A percentile compares a stretch with the other conserved stretches of the same genome.
phyloP scores from a whole-genome alignment of 768 basidiomycete genomes.

The Psilocybe cyanescens region DNA sequence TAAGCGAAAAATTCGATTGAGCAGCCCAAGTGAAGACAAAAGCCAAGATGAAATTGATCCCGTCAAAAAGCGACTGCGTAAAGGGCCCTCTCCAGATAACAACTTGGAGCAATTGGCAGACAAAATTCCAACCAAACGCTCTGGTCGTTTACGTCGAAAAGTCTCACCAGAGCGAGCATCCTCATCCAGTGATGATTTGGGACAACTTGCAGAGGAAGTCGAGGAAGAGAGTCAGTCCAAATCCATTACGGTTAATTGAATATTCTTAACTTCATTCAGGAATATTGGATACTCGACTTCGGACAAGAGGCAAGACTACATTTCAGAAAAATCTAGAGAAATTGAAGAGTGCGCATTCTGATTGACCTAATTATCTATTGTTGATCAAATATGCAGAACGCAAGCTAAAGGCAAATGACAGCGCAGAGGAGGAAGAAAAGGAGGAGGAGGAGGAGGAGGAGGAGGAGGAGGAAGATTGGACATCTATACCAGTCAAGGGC shows the following conservation, averaged over 20 bases:
- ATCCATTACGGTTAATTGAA: neutral
- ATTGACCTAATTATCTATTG: neutral
- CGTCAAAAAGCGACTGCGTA: constrained; percentile 11
- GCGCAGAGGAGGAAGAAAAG: neutral
- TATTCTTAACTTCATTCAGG: constrained; percentile 35
- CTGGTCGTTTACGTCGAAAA: constrained; percentile 18
- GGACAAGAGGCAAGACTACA: constrained; percentile 58
- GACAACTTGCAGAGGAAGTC: constrained; percentile 44
- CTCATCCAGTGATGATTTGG: constrained; percentile 16
- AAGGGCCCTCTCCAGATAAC: neutral
- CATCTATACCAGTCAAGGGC: constrained; percentile 45
- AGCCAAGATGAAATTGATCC: constrained; percentile 12
- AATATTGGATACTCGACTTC: constrained; percentile 67
- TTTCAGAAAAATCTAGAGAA: constrained; percentile 71
- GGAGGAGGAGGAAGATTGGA: constrained; percentile 32
- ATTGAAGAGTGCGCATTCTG: constrained; percentile 56
- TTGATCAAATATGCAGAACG: constrained; percentile 17
- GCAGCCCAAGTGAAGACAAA: constrained; percentile 5
- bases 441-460: constrained; percentile 38
- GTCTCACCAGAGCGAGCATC: constrained; percentile 1
- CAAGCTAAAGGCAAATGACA: constrained; percentile 29
- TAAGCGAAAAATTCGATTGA: constrained; percentile 3
- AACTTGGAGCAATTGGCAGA: neutral
- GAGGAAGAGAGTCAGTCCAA: constrained; percentile 57
- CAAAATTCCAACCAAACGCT: constrained; percentile 5